Evolutionary conservation across 192 early-diverging fungal genomes (phyloP).

Genomic region (Gryganskiella cystojenkinii): DNA sequence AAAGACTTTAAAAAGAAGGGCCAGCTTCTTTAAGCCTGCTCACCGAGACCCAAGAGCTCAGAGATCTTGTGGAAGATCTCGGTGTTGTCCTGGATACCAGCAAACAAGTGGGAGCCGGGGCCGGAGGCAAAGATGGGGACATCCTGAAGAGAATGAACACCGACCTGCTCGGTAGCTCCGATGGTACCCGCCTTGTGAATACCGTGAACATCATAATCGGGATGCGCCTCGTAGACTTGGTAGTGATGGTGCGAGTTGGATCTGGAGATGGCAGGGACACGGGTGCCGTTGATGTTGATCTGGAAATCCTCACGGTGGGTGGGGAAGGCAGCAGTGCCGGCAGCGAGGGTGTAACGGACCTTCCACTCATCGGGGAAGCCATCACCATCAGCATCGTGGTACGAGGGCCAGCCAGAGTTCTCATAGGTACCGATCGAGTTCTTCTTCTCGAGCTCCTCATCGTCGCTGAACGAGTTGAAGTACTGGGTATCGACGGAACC

Average conservation of each 20-base stretch:
- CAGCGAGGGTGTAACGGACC: conserved; percentile 53
- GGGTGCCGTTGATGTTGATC: conserved; percentile 47
- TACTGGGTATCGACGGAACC: conserved; percentile 69
- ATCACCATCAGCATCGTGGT: conserved; percentile 56
- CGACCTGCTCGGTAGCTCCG: conserved; percentile 22
- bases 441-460: conserved; percentile 52
- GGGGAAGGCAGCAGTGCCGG: conserved; percentile 56
- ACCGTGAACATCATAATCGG: conserved; percentile 29
- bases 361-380: conserved; percentile 63
- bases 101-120: conserved; percentile 52
- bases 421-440: conserved; percentile 61
- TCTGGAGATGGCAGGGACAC: conserved; percentile 39
- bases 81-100: conserved; percentile 58
- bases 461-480: conserved; percentile 55
- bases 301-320: conserved; percentile 60
- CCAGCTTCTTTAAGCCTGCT: conserved; percentile 24
- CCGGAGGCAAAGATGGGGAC: conserved; percentile 58
- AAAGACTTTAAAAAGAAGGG: not conserved
- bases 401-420: conserved; percentile 61
- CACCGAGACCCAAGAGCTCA: conserved; percentile 49
- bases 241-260: conserved; percentile 49
- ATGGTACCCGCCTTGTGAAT: conserved; percentile 41
- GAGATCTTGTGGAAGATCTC: conserved; percentile 65
- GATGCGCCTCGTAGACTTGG: conserved; percentile 22
- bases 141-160: conserved; percentile 62